These are phyloP conservation scores for Petasospora rhodanensis DNA, from an alignment of 1,139 yeast species.

Conservation along the genomic window DNA sequence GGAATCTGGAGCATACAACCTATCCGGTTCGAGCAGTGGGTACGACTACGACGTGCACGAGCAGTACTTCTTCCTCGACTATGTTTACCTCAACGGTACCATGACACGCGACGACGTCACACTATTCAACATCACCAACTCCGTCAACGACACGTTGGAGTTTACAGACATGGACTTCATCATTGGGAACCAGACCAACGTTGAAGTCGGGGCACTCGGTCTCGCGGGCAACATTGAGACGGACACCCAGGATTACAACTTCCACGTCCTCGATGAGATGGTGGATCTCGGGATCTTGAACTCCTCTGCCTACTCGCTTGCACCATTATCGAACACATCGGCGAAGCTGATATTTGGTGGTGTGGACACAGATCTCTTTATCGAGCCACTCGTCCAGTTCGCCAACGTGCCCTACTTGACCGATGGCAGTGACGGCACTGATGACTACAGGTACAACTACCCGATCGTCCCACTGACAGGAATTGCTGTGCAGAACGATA, in stretches of 20 bases:
- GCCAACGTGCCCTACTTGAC: constrained; percentile 42
- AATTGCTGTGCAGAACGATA: constrained; percentile 39
- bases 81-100: constrained; percentile 18
- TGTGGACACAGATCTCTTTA: constrained; percentile 42
- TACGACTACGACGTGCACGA: constrained; percentile 3
- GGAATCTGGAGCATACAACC: constrained; percentile 14
- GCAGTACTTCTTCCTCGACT: constrained; percentile 16
- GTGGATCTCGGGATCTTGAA: constrained; percentile 29
- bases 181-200: constrained; percentile 35
- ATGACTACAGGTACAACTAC: constrained; percentile 29
- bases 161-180: constrained; percentile 29
- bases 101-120: constrained; percentile 7
- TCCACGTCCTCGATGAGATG: constrained; percentile 9
- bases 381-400: constrained; percentile 44
- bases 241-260: constrained; percentile 3
- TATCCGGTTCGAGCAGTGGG: constrained; percentile 6
- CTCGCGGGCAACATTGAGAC: constrained; percentile 37
- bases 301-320: constrained; percentile 53
- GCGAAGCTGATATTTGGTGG: constrained; percentile 57
- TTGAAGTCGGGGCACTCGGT: constrained; percentile 55
- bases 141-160: constrained; percentile 1
- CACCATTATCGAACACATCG: constrained; percentile 32
- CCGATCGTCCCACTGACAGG: constrained; percentile 60
- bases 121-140: constrained; percentile 2
- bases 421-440: too few species aligned